Evolutionary conservation across 306 rosid species (phyloP).

Genomic region (Trifolium fragiferum): DNA sequence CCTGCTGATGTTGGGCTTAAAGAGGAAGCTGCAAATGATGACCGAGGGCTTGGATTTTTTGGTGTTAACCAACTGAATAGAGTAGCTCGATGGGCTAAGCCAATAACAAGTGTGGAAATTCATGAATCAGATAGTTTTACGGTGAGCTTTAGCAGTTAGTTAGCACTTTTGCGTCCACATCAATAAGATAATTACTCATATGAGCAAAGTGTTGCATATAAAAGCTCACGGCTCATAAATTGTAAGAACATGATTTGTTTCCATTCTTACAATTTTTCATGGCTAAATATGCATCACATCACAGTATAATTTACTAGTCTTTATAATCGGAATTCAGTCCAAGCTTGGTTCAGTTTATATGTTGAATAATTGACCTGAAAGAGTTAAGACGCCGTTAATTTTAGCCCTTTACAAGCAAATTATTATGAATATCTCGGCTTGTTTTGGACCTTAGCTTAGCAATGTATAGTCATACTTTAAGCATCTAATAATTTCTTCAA

Average conservation of each 20-base stretch:
- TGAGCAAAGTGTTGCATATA: slow-evolving; percentile 9
- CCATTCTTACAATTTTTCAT: background rate
- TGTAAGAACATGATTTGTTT: background rate
- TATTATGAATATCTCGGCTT: too few species aligned
- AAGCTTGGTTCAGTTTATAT: too few species aligned
- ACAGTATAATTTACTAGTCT: too few species aligned
- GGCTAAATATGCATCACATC: too few species aligned
- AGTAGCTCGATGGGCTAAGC: slow-evolving; percentile 85
- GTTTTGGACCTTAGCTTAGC: too few species aligned
- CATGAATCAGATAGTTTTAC: slow-evolving; percentile 77
- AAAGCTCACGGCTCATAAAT: slow-evolving; percentile 1
- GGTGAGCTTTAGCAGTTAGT: slow-evolving; percentile 51
- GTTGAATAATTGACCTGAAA: too few species aligned
- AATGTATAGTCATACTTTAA: too few species aligned
- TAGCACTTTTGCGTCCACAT: background rate
- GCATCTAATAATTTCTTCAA: background rate
- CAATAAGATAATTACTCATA: slow-evolving; percentile 22
- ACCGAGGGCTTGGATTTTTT: slow-evolving; percentile 81
- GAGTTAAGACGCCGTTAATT: too few species aligned
- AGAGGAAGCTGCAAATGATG: slow-evolving; percentile 75
- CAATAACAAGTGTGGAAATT: slow-evolving; percentile 77
- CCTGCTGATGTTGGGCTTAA: slow-evolving; percentile 82
- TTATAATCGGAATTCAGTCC: too few species aligned
- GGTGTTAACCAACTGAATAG: slow-evolving; percentile 62
- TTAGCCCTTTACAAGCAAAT: too few species aligned